Evolutionary conservation across 495 filamentous ascomycete species (phyloP).

Genomic region (Amniculicola lignicola): DNA sequence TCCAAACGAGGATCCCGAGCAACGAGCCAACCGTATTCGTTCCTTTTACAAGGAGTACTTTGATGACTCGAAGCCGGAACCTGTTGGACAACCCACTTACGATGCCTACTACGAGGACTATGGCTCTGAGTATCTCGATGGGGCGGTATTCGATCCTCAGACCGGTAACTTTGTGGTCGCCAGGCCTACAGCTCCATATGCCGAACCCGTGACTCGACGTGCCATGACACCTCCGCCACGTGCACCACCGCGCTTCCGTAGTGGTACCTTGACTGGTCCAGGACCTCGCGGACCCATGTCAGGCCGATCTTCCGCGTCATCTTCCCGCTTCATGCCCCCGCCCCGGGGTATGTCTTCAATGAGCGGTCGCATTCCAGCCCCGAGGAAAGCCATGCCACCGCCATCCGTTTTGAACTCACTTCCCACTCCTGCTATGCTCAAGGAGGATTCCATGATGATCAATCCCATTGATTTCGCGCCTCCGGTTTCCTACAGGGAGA

Average conservation of each 20-base stretch:
- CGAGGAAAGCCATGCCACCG: conserved; percentile 65
- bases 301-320: conserved; percentile 25
- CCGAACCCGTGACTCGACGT: conserved; percentile 77
- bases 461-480: conserved; percentile 84
- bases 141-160: conserved; percentile 67
- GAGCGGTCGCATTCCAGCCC: conserved; percentile 46
- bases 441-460: conserved; percentile 73
- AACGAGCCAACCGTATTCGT: conserved; percentile 90
- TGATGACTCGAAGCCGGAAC: conserved; percentile 70
- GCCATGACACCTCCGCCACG: conserved; percentile 96
- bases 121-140: conserved; percentile 63
- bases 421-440: conserved; percentile 82
- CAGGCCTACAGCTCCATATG: conserved; percentile 56
- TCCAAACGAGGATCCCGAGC: conserved; percentile 82
- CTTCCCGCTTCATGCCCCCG: conserved; percentile 40
- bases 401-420: conserved; percentile 70
- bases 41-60: conserved; percentile 99
- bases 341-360: conserved; percentile 36
- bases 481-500: conserved; percentile 63
- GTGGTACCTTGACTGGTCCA: conserved; percentile 47
- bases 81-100: conserved; percentile 37
- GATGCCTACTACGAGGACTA: conserved; percentile 67
- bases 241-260: conserved; percentile 68
- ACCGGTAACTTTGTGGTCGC: conserved; percentile 72
- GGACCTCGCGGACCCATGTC: conserved; percentile 43